Conservation (phyloP, 2,329 filamentous ascomycete species). For the Fusarium sp. region DNA sequence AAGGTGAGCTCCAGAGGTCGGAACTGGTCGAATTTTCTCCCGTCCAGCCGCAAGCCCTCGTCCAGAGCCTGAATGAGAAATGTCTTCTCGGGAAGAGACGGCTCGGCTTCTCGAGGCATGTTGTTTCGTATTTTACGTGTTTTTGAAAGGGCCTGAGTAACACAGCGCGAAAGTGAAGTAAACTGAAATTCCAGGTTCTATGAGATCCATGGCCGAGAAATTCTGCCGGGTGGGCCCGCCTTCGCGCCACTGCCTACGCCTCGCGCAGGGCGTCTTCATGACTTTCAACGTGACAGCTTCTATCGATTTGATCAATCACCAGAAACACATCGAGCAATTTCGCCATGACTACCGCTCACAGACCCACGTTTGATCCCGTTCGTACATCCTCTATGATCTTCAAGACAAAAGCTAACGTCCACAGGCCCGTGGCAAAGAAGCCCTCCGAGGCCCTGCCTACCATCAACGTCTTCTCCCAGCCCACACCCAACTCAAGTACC, state of each 20-base stretch:
- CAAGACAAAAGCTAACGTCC: conserved; percentile 41
- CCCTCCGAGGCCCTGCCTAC: conserved; percentile 91
- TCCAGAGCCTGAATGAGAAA: conserved; percentile 88
- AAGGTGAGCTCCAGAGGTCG: conserved; percentile 82
- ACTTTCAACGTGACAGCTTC: not conserved
- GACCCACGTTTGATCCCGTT: conserved; percentile 97
- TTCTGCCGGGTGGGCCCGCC: conserved; percentile 62
- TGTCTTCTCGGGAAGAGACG: conserved; percentile 87
- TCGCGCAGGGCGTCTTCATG: conserved; percentile 6
- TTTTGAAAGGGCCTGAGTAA: conserved; percentile 14
- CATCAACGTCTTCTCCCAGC: conserved; percentile 96
- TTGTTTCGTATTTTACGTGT: conserved; percentile 40
- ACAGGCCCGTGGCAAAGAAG: conserved; percentile 92
- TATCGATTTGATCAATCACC: not conserved
- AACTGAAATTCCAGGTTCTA: conserved; percentile 18
- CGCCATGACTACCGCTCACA: conserved; percentile 75
- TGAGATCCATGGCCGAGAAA: conserved; percentile 44
- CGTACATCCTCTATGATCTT: conserved; percentile 37
- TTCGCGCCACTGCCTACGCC: conserved; percentile 33
- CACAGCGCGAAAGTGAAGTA: not conserved
- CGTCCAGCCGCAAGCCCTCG: conserved; percentile 85
- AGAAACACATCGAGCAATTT: conserved; percentile 2
- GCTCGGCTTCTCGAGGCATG: conserved; percentile 94
- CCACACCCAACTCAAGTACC: conserved; percentile 91
- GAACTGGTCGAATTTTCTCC: conserved; percentile 83